Evolutionary conservation across 345 rosid species (phyloP), one percentile per base, ranked within the genome.

Genomic region (Triadica sebifera): DNA sequence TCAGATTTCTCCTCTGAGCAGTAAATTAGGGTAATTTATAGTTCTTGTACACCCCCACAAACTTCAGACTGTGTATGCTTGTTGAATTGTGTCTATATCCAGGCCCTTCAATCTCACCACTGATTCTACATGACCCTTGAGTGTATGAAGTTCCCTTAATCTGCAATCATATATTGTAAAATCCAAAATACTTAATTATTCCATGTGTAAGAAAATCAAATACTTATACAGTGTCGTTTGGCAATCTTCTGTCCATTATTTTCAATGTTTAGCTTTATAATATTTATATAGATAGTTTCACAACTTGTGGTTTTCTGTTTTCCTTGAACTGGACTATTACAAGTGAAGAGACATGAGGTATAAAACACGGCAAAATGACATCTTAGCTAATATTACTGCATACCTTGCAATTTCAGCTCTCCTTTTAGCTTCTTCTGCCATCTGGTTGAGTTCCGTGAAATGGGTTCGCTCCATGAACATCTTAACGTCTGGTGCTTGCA

Each of bases 351-450:
- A 29, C 34, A 29, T 29, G 2, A 29, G 34, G 34, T 10, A 6
- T 43, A 9, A 34, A 9, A 60, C 12, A 47, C 12, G 4, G 37
- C 12, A 60, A 69, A 52, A 62, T 56, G n/a, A 64, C 46, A 39
- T 22, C 68, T 58, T 80, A 24, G 6, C 12, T 55, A 16, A 12
- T 41, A 17, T 34, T 10, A n/a, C 63, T 7, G 16, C 56, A 4
- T 74, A 95, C 98, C 99, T 89, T 12, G 98, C 96, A 62, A 95
- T 95, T 85, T 95, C 99, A 34, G 99, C 98, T 82, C 98, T 89
- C 80, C 98, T 85, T 84, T 91, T 95, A 46, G 99, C 99, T 82
- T 95, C 99, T 79, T 93, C 98, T 12, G 99, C 95, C 87, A 95
- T 93, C 53, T 95, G 92, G 71, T 91, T 91, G 61, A 95, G 99